A percentile compares a stretch with the other conserved stretches of the same genome.
These are phyloP conservation scores for Entomortierella beljakovae DNA, from an alignment of 192 early-diverging fungal genomes.

Conservation along the genomic window DNA sequence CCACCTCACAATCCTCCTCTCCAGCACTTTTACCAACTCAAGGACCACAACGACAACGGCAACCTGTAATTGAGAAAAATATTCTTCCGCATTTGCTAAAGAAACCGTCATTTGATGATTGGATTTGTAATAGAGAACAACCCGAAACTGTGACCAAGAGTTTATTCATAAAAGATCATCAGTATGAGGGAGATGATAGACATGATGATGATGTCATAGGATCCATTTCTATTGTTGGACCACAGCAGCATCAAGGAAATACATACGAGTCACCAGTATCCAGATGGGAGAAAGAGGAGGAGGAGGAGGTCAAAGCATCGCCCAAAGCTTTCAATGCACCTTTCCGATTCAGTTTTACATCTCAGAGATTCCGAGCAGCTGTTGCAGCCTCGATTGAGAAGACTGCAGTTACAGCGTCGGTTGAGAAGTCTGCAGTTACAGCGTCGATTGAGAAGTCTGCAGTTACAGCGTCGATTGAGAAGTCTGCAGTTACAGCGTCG, in stretches of 20 bases:
- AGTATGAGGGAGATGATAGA: not conserved
- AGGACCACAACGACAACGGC: not conserved
- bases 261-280: not conserved
- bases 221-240: not conserved
- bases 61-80: not conserved
- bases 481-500: no score
- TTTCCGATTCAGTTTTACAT: conserved; percentile 42
- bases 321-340: not conserved
- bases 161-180: not conserved
- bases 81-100: not conserved
- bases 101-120: conserved; percentile 6
- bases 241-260: not conserved
- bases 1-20: not conserved
- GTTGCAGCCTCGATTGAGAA: conserved; percentile 22
- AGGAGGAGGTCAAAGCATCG: not conserved
- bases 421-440: not conserved
- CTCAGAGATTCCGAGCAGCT: conserved; percentile 30
- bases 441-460: no score
- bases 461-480: no score
- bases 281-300: not conserved
- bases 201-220: not conserved
- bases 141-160: conserved; percentile 1
- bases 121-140: not conserved
- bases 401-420: conserved; percentile 5
- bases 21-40: not conserved